phyloP scores from a whole-genome alignment of 352 stramenopile species.

The Globisporangium abappressorium region DNA sequence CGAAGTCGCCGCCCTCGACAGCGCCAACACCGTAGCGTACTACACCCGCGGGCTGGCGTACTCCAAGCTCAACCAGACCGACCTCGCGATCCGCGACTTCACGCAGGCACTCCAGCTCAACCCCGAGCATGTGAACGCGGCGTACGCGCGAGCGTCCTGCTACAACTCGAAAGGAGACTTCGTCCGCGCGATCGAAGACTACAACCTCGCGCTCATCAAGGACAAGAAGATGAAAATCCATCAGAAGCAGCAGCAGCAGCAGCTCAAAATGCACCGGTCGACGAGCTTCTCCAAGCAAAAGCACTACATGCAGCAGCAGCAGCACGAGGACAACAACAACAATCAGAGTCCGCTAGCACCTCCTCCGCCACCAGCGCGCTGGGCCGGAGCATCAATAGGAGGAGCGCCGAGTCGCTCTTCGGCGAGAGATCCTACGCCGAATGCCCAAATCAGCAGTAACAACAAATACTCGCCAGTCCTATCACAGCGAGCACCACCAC shows the following conservation, averaged over 20 bases:
- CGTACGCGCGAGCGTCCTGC: conserved; percentile 82
- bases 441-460: background rate
- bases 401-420: background rate
- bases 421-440: background rate
- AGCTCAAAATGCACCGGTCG: conserved; percentile 34
- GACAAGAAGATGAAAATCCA: conserved; percentile 48
- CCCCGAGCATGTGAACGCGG: conserved; percentile 86
- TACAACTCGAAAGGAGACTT: conserved; percentile 88
- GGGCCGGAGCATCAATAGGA: background rate
- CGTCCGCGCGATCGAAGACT: conserved; percentile 85
- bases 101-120: conserved; percentile 65
- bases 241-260: conserved; percentile 27
- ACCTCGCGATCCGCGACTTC: conserved; percentile 83
- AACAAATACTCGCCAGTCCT: background rate
- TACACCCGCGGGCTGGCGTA: conserved; percentile 77
- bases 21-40: conserved; percentile 41
- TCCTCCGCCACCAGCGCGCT: conserved; percentile 6
- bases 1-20: conserved; percentile 43
- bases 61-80: conserved; percentile 62
- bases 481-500: background rate
- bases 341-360: conserved; percentile 18
- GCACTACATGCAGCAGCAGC: conserved; percentile 32
- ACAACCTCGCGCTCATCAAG: conserved; percentile 84
- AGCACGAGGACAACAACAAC: conserved; percentile 11
- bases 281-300: conserved; percentile 23